Conservation (phyloP, 2,329 filamentous ascomycete genomes). For the Stromatinia cepivora region DNA sequence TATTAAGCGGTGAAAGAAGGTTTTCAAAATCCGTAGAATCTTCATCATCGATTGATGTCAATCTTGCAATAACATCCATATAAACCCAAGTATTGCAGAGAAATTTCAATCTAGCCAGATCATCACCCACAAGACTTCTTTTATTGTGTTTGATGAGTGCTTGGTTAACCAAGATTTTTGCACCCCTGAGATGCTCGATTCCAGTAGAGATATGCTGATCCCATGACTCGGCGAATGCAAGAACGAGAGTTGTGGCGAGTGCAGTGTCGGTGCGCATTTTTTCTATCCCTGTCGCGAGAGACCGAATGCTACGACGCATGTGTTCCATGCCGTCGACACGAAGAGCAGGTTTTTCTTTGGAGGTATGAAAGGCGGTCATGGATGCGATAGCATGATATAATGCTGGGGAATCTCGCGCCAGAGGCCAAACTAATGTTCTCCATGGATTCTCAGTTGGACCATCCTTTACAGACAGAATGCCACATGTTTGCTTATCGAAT, state of each 20-base stretch:
- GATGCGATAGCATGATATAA: conserved; percentile 68
- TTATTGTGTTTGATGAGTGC: conserved; percentile 52
- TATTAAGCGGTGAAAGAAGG: conserved; percentile 45
- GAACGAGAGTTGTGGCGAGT: conserved; percentile 66
- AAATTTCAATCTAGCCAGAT: conserved; percentile 60
- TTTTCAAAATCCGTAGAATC: conserved; percentile 56
- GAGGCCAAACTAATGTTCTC: conserved; percentile 69
- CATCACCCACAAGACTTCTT: conserved; percentile 47
- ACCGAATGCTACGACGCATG: conserved; percentile 63
- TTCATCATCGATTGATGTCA: conserved; percentile 57
- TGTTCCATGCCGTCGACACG: conserved; percentile 66
- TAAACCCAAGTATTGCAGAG: conserved; percentile 74
- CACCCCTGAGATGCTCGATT: conserved; percentile 67
- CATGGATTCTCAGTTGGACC: conserved; percentile 69
- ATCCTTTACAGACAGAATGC: conserved; percentile 70
- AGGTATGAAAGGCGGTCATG: conserved; percentile 68
- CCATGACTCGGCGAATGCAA: conserved; percentile 72
- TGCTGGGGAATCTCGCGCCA: conserved; percentile 63
- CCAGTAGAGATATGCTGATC: conserved; percentile 68
- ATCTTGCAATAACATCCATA: conserved; percentile 69
- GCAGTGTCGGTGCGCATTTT: conserved; percentile 65
- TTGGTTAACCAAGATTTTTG: conserved; percentile 62
- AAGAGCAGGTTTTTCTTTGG: conserved; percentile 56
- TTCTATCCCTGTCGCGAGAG: conserved; percentile 58
- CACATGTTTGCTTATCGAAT: conserved; percentile 67